Evolutionary conservation across 192 early-diverging fungal genomes (phyloP), one percentile per base, ranked within the genome.

Genomic region (Podila clonocystis): DNA sequence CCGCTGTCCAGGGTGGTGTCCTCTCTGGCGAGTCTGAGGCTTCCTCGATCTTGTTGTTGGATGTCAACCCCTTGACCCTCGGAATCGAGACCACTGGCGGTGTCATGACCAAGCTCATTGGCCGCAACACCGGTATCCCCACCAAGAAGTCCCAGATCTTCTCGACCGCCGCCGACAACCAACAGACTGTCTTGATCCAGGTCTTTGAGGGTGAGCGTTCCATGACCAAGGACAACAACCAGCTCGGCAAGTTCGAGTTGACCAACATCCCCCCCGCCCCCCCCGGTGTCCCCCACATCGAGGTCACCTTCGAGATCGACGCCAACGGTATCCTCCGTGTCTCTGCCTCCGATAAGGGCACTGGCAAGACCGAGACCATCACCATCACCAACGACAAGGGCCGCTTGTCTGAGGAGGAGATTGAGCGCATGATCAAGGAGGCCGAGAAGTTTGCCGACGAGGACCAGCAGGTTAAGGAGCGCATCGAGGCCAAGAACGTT

Each of bases 91-190:
- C 97, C 85, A 96, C 95, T 29, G 96, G 97, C 75, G 96, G 97
- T 74, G 93, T 96, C 72, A 98, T 97, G 96, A 93, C 96, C 87
- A 96, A 94, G 86, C 89, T 97, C 48, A 97, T 98, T 84, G 84
- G 91, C 70, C 94, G 96, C 83, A 97, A 97, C 92, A 96, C 93
- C 71, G 89, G 89, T 79, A 91, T 98, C 68, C 97, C 97, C 63
- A 95, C 96, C 87, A 98, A 97, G 91, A 97, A 97, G 91, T 94
- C 96, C 68, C 96, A 98, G 87, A 97, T 97, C 84, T 97, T 97
- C 93, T 96, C 95, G 62, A 97, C 97, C 59, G 95, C 95, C 70
- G 94, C 92, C 61, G 96, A 98, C 89, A 98, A 98, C 91, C 97
- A 98, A 87, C 93, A 94, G 74, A 91, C 92, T 49, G 97, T 98